Evolutionary conservation across 2,329 filamentous ascomycete genomes (phyloP), one percentile per base, ranked within the genome.

Genomic region (Epichloe baconii): DNA sequence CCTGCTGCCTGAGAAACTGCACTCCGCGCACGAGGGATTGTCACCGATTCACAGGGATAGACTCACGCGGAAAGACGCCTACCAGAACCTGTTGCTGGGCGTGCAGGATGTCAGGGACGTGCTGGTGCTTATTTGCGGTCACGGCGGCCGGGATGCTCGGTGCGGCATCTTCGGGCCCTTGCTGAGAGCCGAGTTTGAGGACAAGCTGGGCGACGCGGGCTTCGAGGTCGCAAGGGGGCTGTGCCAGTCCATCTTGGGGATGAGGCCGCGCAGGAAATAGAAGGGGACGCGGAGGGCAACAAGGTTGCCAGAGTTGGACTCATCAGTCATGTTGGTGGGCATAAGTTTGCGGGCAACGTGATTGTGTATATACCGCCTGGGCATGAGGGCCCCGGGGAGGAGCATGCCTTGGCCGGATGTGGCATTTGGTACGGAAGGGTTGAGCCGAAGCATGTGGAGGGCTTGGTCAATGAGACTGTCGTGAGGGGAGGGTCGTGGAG

Each of bases 371-470:
- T 93, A 5, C 87, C 88, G 4, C 83, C 82, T 0, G 61, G 61
- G 0, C 53, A 71, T 55, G 71, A 62, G 54, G 65, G 62, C 3
- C 58, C 52, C 34, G 68, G 66, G 4, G 56, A 66, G 54, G 55
- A 58, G 10, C 80, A 86, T 62, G 73, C 78, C 4, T 66, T 90
- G 48, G 79, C 78, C 1, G 86, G 86, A 0, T 79, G 79, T 59
- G 86, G 86, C 1, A 77, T 93, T 3, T 93, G 87, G 87, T 93
- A 93, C 64, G 87, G 87, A 0, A 71, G 87, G 41, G 83, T 93
- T 2, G 83, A 85, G 57, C 83, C 86, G 3, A 77, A 74, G 61
- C 78, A 91, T 63, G 85, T 90, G 0, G 83, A 89, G 62, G 87
- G 86, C 0, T 78, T 93, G 45, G 74, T 93, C 5, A 68, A 72